phyloP scores from a whole-genome alignment of 108 stramenopile species.

The Chaetoceros tenuissimus region DNA sequence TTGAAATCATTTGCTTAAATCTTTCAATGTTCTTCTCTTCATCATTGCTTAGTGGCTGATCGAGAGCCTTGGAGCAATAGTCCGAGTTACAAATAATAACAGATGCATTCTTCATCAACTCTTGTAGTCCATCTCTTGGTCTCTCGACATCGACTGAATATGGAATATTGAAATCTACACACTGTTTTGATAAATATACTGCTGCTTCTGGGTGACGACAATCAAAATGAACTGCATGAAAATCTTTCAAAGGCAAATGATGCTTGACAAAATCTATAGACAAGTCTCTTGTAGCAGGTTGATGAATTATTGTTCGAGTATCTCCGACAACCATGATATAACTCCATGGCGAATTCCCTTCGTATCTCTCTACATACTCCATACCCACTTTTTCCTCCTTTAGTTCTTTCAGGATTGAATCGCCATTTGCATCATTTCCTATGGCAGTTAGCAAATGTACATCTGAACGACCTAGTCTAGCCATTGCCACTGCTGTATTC shows the following conservation, averaged over 20 bases:
- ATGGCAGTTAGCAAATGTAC: slow-evolving; percentile 11
- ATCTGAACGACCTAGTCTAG: not conserved
- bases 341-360: slow-evolving; percentile 11
- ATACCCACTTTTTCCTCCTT: slow-evolving; percentile 3
- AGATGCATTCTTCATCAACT: slow-evolving; percentile 7
- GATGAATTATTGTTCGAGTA: slow-evolving; percentile 18
- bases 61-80: slow-evolving; percentile 3
- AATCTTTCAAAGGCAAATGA: not conserved
- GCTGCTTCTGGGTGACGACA: slow-evolving; percentile 14
- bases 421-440: slow-evolving; percentile 16
- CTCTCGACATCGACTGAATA: slow-evolving; percentile 25
- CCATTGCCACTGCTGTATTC: slow-evolving; percentile 18
- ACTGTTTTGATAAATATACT: slow-evolving; percentile 7
- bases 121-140: slow-evolving; percentile 14
- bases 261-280: slow-evolving; percentile 8
- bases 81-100: slow-evolving; percentile 20
- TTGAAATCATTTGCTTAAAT: not conserved
- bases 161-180: slow-evolving; percentile 8
- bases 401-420: slow-evolving; percentile 4
- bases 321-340: slow-evolving; percentile 12
- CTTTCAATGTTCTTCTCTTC: not conserved
- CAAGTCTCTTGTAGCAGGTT: slow-evolving; percentile 14
- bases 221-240: slow-evolving; percentile 18
- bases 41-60: not conserved
- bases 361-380: slow-evolving; percentile 2